Percentiles rank a stretch among this genome's conserved stretches.
Evolutionary conservation across 2,329 filamentous ascomycete genomes (phyloP).

Genomic region (Stagonosporopsis rhizophila): DNA sequence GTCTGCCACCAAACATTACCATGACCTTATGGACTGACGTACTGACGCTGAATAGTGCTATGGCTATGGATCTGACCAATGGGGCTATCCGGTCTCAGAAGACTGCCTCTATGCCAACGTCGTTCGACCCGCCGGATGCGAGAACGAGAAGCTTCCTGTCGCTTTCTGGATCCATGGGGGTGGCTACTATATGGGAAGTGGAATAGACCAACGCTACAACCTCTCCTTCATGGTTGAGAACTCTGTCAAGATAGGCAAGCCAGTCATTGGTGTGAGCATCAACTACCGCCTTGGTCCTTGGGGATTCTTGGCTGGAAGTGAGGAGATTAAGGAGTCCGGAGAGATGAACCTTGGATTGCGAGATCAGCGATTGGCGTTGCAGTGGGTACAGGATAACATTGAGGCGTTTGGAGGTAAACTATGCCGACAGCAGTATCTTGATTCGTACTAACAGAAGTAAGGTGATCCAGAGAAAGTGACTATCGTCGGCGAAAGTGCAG

Average conservation of each 20-base stretch:
- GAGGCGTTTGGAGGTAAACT: constrained; percentile 51
- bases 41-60: constrained; percentile 40
- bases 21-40: neutral
- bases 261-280: constrained; percentile 55
- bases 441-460: constrained; percentile 39
- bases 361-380: constrained; percentile 56
- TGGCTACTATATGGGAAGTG: constrained; percentile 57
- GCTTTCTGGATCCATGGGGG: constrained; percentile 65
- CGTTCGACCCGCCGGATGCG: constrained; percentile 51
- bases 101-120: constrained; percentile 61
- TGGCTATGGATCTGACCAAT: constrained; percentile 46
- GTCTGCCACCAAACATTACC: neutral
- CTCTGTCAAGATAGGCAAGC: constrained; percentile 54
- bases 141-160: constrained; percentile 56
- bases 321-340: constrained; percentile 50
- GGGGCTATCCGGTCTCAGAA: constrained; percentile 60
- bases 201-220: constrained; percentile 62
- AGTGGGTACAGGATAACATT: constrained; percentile 56
- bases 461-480: constrained; percentile 53
- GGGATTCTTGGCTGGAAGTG: constrained; percentile 66
- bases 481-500: constrained; percentile 56
- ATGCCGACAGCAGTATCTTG: constrained; percentile 32
- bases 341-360: constrained; percentile 56
- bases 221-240: constrained; percentile 56
- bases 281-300: constrained; percentile 64